A percentile compares a stretch with the other conserved stretches of the same genome.
phyloP scores from a whole-genome alignment of 306 rosid genomes.

The Albizia julibrissin region DNA sequence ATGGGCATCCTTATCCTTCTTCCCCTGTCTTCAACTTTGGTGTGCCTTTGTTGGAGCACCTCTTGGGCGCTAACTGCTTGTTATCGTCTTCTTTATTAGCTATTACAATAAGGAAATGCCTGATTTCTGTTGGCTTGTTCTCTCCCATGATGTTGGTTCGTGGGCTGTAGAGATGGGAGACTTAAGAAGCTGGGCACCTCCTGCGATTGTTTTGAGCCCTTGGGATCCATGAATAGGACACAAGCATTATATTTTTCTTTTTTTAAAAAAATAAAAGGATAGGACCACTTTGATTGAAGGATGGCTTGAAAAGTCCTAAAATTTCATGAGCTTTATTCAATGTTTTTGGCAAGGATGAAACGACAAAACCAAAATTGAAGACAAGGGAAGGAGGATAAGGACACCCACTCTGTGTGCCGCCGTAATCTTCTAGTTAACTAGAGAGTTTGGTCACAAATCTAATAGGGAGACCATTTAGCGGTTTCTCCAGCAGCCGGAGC shows the following conservation, averaged over 20 bases:
- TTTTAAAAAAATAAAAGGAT: slow-evolving; percentile 10
- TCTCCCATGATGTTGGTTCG: slow-evolving; percentile 53
- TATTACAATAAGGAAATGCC: slow-evolving; percentile 70
- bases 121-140: slow-evolving; percentile 66
- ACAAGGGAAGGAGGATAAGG: slow-evolving; percentile 90
- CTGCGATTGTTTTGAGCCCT: slow-evolving; percentile 76
- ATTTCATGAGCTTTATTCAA: slow-evolving; percentile 77
- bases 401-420: slow-evolving; percentile 96
- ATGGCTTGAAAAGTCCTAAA: slow-evolving; percentile 70
- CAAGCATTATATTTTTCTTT: not conserved
- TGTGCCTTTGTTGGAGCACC: slow-evolving; percentile 85
- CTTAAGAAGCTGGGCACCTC: slow-evolving; percentile 10
- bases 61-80: slow-evolving; percentile 80
- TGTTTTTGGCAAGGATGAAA: slow-evolving; percentile 70
- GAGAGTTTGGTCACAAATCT: slow-evolving; percentile 93
- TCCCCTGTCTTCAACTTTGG: slow-evolving; percentile 94
- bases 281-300: slow-evolving; percentile 69
- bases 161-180: slow-evolving; percentile 20
- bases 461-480: slow-evolving; percentile 96
- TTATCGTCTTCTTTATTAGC: slow-evolving; percentile 67
- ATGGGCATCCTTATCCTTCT: slow-evolving; percentile 98
- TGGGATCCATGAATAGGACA: slow-evolving; percentile 87
- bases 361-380: slow-evolving; percentile 84
- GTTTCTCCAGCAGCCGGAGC: slow-evolving; percentile 89
- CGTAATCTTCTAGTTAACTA: slow-evolving; percentile 79